Conservation (phyloP, 2,329 filamentous ascomycete genomes). For the Dothistroma pini region DNA sequence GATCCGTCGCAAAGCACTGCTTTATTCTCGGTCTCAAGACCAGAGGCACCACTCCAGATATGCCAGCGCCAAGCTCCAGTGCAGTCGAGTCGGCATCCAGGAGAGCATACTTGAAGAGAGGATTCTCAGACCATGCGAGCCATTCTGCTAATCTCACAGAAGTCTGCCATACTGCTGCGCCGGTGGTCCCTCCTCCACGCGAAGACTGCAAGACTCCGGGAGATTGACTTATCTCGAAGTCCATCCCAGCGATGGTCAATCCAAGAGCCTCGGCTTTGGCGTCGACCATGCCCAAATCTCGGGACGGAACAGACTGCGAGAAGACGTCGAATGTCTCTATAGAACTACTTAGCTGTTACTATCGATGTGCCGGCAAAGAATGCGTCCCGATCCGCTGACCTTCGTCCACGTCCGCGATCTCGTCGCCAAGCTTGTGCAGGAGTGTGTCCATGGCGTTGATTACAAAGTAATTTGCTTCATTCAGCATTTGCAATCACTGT, state of each 20-base stretch:
- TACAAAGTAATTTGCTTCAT: background rate
- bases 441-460: conserved; percentile 12
- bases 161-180: conserved; percentile 85
- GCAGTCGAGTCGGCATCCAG: conserved; percentile 57
- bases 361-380: background rate
- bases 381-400: conserved; percentile 15
- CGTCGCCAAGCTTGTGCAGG: conserved; percentile 16
- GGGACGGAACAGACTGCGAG: conserved; percentile 67
- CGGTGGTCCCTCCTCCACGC: conserved; percentile 68
- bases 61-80: conserved; percentile 84
- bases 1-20: conserved; percentile 79
- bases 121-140: conserved; percentile 62
- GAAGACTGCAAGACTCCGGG: conserved; percentile 75
- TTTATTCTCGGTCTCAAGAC: conserved; percentile 59
- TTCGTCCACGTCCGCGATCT: conserved; percentile 24
- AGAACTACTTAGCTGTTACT: conserved; percentile 18
- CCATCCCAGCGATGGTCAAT: conserved; percentile 56
- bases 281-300: conserved; percentile 82
- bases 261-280: conserved; percentile 58
- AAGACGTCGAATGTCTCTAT: conserved; percentile 87
- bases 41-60: conserved; percentile 74
- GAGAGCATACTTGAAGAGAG: conserved; percentile 56
- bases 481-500: background rate
- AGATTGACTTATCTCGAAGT: conserved; percentile 78
- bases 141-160: conserved; percentile 79